A percentile compares a stretch with the other conserved stretches of the same genome.
phyloP scores from a whole-genome alignment of 306 rosid species.

The Trifolium dubium region DNA sequence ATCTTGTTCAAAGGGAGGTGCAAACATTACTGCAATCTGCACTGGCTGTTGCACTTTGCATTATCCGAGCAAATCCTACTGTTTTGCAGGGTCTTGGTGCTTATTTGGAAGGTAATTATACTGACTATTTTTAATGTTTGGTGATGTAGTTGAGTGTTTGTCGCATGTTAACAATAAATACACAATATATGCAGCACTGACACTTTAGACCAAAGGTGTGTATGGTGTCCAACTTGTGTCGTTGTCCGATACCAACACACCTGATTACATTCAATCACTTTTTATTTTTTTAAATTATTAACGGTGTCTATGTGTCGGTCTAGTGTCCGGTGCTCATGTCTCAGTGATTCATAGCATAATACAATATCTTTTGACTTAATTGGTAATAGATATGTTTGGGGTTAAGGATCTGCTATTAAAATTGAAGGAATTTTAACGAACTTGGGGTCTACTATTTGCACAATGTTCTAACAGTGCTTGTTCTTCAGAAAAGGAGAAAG shows the following conservation, averaged over 20 bases:
- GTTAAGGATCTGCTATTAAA: conserved; percentile 3
- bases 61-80: conserved; percentile 87
- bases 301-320: too few species aligned
- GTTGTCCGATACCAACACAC: too few species aligned
- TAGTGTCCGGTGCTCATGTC: too few species aligned
- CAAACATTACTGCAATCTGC: conserved; percentile 85
- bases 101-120: conserved; percentile 74
- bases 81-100: conserved; percentile 97
- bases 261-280: too few species aligned
- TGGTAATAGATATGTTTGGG: neutral
- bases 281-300: too few species aligned
- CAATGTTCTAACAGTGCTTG: conserved; percentile 44
- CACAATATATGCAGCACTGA: neutral
- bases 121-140: neutral
- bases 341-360: neutral
- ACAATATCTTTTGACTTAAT: conserved; percentile 10
- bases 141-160: conserved; percentile 14
- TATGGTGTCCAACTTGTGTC: too few species aligned
- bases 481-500: conserved; percentile 84
- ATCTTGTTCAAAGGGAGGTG: conserved; percentile 93
- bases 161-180: neutral
- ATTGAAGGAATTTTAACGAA: conserved; percentile 10
- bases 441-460: conserved; percentile 28
- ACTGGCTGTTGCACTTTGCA: conserved; percentile 68
- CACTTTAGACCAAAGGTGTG: neutral